phyloP scores from a whole-genome alignment of 2,329 filamentous ascomycete genomes.

The Aureobasidium sp. region DNA sequence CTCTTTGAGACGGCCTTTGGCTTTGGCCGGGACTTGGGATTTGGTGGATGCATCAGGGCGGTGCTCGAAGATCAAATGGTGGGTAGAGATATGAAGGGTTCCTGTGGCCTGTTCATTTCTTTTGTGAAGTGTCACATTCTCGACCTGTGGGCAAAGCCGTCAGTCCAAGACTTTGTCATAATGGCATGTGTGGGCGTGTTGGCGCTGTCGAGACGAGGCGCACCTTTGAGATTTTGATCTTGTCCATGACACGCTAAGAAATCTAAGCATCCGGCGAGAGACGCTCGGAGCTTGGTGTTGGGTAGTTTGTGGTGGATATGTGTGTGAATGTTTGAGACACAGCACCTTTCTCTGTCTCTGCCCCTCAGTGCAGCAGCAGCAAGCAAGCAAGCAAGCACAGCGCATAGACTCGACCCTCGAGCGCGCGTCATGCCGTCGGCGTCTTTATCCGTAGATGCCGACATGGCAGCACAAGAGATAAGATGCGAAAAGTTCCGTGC shows the following conservation, averaged over 20 bases:
- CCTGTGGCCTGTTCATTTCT: slow-evolving; percentile 51
- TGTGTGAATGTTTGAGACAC: neutral
- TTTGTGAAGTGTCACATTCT: slow-evolving; percentile 54
- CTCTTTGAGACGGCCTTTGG: slow-evolving; percentile 52
- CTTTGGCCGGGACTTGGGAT: slow-evolving; percentile 28
- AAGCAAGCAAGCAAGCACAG: neutral
- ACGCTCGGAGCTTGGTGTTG: neutral
- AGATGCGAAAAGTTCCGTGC: neutral
- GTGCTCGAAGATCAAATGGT: slow-evolving; percentile 59
- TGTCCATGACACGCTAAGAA: slow-evolving; percentile 15
- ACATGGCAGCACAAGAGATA: neutral
- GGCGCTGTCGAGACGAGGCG: neutral
- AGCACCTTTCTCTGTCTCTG: neutral
- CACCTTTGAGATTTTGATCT: slow-evolving; percentile 14
- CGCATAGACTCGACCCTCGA: neutral
- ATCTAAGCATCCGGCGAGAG: neutral
- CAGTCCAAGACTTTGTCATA: neutral
- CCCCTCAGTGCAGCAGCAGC: neutral
- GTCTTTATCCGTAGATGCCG: neutral
- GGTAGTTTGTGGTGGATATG: neutral
- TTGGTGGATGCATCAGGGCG: slow-evolving; percentile 32
- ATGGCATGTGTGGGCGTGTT: neutral
- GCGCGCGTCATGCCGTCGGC: neutral
- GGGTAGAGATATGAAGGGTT: slow-evolving; percentile 55
- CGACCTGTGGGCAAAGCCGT: slow-evolving; percentile 35